Base-by-base conservation (phyloP, 225 moss, liverwort and hornwort species). In the Climacium dendroides region DNA sequence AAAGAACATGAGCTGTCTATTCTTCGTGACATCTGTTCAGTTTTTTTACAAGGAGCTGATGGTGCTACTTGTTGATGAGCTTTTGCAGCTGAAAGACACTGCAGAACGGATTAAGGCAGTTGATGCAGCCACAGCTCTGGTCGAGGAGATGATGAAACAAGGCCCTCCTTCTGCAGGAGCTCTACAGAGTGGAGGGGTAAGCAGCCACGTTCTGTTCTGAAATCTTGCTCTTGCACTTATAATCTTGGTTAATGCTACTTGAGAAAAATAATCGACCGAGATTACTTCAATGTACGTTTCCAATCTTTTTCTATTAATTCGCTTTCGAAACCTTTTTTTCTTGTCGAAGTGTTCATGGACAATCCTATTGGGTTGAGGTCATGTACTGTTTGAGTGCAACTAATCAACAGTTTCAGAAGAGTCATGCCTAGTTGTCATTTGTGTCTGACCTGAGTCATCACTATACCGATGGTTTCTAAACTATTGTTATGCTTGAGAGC, bases 61-160 rank as follows among this genome's bases (percentile, higher is more conserved):
- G 75, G 52, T 86, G 66, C 28, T 57, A 72, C 77, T 57, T 84
- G 73, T n/a, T 87, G 83, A 88, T 77, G 84, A 69, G 39, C 86
- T 22, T 81, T 86, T 83, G 88, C 93, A 97, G 96, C 88, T 96
- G 87, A 97, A 96, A 93, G 97, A 97, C 63, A 96, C 97, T 85
- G 94, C 96, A 86, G 96, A 95, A 85, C 94, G 97, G 70, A 95
- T 97, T 65, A 95, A 94, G 91, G 94, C 96, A 88, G 97, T 96
- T 85, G 97, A 97, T 91, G 93, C 95, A 92, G 97, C 96, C 60
- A 95, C 96, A 86, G 95, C 95, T 79, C 81, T 97, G 87, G 95
- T 97, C 73, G 97, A 97, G 83, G 97, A 97, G 87, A 95, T 96
- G 96, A 92, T 97, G 89, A 97, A 95, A 89, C 97, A 94, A 90